These are phyloP conservation scores for Hippophae tibetana DNA, from an alignment of 306 rosid species.

Conservation along the genomic window DNA sequence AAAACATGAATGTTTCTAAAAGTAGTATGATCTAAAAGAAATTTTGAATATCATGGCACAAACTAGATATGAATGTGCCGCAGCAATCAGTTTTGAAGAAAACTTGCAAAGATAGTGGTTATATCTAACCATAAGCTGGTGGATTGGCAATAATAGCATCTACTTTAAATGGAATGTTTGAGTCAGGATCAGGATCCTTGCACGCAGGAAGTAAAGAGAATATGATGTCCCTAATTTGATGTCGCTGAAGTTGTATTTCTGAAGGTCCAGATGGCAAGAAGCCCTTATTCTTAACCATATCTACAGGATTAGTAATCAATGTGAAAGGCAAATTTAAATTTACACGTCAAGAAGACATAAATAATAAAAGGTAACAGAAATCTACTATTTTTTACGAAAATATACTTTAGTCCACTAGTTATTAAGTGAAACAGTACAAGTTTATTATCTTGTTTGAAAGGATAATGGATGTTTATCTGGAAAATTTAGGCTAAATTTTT, in stretches of 20 bases:
- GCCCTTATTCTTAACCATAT: slow-evolving; percentile 97
- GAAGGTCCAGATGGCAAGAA: slow-evolving; percentile 91
- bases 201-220: slow-evolving; percentile 79
- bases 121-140: slow-evolving; percentile 82
- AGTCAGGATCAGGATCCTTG: slow-evolving; percentile 51
- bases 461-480: no score
- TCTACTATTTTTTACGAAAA: no score
- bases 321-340: not conserved
- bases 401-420: no score
- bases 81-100: not conserved
- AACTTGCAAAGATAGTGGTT: not conserved
- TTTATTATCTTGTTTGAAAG: no score
- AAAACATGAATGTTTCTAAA: no score
- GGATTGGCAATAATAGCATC: slow-evolving; percentile 94
- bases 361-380: no score
- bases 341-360: not conserved
- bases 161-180: slow-evolving; percentile 47
- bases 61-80: not conserved
- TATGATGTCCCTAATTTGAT: slow-evolving; percentile 66
- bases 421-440: no score
- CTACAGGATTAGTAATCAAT: slow-evolving; percentile 30
- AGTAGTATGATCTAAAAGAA: no score
- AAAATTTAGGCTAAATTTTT: no score
- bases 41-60: not conserved
- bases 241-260: slow-evolving; percentile 73